phyloP scores from a whole-genome alignment of 257 asterid genomes.

The Linaria vulgaris region DNA sequence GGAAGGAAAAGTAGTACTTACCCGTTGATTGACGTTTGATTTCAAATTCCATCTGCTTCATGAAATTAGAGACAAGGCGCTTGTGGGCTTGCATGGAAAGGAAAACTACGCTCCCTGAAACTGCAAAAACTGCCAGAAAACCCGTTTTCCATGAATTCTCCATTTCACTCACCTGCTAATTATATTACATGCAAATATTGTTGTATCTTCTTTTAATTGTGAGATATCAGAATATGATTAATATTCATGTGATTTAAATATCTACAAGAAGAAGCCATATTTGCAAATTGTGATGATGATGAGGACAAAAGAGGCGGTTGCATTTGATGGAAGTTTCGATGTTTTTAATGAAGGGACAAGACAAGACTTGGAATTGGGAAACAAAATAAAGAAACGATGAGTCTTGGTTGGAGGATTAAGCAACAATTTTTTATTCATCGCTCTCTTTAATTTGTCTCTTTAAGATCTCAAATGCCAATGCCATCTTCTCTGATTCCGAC shows the following conservation, averaged over 20 bases:
- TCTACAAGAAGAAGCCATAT: slow-evolving; percentile 7
- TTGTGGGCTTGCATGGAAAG: slow-evolving; percentile 78
- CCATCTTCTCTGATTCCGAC: neutral
- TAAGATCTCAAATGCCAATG: slow-evolving; percentile 20
- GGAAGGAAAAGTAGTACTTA: neutral
- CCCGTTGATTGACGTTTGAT: slow-evolving; percentile 42
- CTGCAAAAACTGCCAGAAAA: slow-evolving; percentile 80
- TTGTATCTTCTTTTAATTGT: neutral
- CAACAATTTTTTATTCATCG: neutral
- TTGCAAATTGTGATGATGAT: neutral
- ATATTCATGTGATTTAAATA: slow-evolving; percentile 2
- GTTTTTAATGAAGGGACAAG: neutral
- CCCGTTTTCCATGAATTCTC: slow-evolving; percentile 56
- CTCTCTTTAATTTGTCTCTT: neutral
- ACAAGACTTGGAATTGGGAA: neutral
- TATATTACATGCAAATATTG: neutral
- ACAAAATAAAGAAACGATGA: neutral
- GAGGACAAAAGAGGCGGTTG: slow-evolving; percentile 17
- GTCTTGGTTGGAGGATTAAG: slow-evolving; percentile 9
- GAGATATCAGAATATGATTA: slow-evolving; percentile 17
- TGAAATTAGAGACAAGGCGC: slow-evolving; percentile 77
- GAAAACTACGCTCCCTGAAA: slow-evolving; percentile 79
- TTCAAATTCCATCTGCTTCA: slow-evolving; percentile 70
- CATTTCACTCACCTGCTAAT: slow-evolving; percentile 28
- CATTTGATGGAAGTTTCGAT: slow-evolving; percentile 22